A percentile compares a stretch with the other conserved stretches of the same genome.
These are phyloP conservation scores for Nakazawaea anatomiae DNA, from an alignment of 805 yeast genomes.

Conservation along the genomic window DNA sequence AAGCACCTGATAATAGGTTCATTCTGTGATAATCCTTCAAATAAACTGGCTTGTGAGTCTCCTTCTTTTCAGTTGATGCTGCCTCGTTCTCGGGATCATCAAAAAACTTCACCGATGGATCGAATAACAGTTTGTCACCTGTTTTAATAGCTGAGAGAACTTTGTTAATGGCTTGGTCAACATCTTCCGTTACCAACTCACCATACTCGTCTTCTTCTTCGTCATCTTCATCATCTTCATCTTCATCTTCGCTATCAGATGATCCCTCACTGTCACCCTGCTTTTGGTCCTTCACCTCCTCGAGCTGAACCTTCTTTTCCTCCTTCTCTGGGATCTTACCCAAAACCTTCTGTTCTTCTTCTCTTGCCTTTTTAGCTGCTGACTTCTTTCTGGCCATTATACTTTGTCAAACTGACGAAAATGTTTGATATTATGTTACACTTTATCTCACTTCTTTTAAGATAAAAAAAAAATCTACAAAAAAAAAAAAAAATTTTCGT, in stretches of 20 bases:
- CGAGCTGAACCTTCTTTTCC: conserved; percentile 13
- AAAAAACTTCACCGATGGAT: conserved; percentile 70
- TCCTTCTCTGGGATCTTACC: conserved; percentile 7
- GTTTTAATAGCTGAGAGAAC: conserved; percentile 66
- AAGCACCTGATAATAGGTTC: conserved; percentile 66
- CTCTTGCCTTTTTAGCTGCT: conserved; percentile 66
- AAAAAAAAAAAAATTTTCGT: neutral
- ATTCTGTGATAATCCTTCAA: conserved; percentile 90
- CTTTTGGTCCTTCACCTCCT: conserved; percentile 22
- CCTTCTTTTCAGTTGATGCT: conserved; percentile 17
- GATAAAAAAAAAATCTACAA: neutral
- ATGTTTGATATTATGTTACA: no score
- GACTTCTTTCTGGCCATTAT: conserved; percentile 84
- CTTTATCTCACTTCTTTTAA: no score
- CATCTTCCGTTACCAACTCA: conserved; percentile 78
- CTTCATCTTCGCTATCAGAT: conserved; percentile 70
- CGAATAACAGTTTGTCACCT: conserved; percentile 60
- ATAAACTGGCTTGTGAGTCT: conserved; percentile 66
- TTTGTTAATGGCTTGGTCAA: conserved; percentile 70
- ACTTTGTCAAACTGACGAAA: no score
- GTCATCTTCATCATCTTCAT: conserved; percentile 35
- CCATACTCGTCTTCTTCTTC: conserved; percentile 93
- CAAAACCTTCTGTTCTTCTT: conserved; percentile 24
- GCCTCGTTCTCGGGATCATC: conserved; percentile 50
- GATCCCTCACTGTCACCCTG: conserved; percentile 20